Evolutionary conservation across 2,329 filamentous ascomycete species (phyloP).

Genomic region (Diplodia intermedia): DNA sequence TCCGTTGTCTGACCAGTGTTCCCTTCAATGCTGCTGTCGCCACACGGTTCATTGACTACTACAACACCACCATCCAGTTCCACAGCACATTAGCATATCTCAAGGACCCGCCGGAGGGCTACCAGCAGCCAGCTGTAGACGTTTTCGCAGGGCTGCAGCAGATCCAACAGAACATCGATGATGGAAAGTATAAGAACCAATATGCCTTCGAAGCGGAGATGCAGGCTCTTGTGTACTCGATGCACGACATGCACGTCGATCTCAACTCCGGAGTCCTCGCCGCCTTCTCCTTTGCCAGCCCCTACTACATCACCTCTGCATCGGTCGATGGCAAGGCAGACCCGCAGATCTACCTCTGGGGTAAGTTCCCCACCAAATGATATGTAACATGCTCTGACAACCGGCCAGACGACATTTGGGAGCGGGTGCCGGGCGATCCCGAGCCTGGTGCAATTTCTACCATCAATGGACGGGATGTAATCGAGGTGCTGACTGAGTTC

Average conservation of each 20-base stretch:
- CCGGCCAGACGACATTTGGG: not conserved
- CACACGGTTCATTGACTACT: conserved; percentile 53
- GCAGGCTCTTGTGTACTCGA: conserved; percentile 40
- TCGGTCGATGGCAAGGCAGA: conserved; percentile 40
- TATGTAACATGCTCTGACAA: not conserved
- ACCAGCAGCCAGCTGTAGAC: conserved; percentile 52
- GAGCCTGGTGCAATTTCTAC: conserved; percentile 35
- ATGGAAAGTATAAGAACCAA: conserved; percentile 45
- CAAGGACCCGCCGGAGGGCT: conserved; percentile 49
- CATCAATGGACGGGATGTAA: conserved; percentile 41
- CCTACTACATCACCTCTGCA: conserved; percentile 40
- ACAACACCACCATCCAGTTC: conserved; percentile 55
- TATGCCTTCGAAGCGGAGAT: conserved; percentile 51
- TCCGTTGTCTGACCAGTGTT: conserved; percentile 53
- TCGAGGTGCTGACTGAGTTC: conserved; percentile 38
- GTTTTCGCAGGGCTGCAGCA: conserved; percentile 40
- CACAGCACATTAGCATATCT: conserved; percentile 54
- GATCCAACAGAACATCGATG: conserved; percentile 40
- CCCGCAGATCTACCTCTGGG: conserved; percentile 45
- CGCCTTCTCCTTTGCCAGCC: conserved; percentile 40
- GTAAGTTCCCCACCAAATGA: conserved; percentile 32
- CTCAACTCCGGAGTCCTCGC: conserved; percentile 41
- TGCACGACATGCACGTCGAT: conserved; percentile 45
- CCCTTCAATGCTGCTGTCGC: conserved; percentile 56
- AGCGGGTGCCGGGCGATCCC: not conserved